Base-by-base conservation (phyloP, 179 eudicot species). In the Vitellaria paradoxa region DNA sequence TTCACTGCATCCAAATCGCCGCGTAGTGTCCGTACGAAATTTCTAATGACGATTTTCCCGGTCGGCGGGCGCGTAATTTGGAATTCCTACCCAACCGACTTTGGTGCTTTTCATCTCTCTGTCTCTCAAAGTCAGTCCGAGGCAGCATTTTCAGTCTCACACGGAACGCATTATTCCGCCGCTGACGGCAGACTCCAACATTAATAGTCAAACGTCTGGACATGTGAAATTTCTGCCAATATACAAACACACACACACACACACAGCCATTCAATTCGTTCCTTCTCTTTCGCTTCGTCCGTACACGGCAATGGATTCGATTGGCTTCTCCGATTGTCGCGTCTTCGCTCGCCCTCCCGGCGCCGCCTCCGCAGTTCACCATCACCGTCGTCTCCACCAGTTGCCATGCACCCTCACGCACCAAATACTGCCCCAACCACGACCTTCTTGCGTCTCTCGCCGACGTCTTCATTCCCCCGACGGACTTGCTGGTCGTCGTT, bases 401-500 rank as follows among this genome's bases (percentile, higher is more conserved):
- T 57, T 76, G 2, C 55, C 53, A 40, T 67, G 14, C 70, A 14
- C 73, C 40, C 59, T 42, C 68, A 0, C 76, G 52, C 46, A 18
- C 45, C 60, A 8, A 23, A 73, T 37, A 65, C 7, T 11, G 60
- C 61, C 49, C 24, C 57, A 17, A 6, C 65, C n/a, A 37, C 40
- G 24, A 40, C 73, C 79, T 45, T 21, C 76, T 14, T 50, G n/a
- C 67, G 14, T 46, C 74, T 26, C 11, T 56, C 40, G 26, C 76
- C 49, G 37, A 30, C 67, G 18, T 62, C 79, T 24, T 37, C 64
- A 23, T 11, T 67, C 24, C 55, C 69, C 15, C 23, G 76, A 0
- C 68, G 59, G 37, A 30, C 37, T 2, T 30, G 37, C 37, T 2
- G 37, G 37, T 30, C 37, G 37, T 30, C 37, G 1, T 30, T 30